These are phyloP conservation scores for Zygnema circumcarinatum DNA, from an alignment of 139 green algal genomes.

Conservation along the genomic window DNA sequence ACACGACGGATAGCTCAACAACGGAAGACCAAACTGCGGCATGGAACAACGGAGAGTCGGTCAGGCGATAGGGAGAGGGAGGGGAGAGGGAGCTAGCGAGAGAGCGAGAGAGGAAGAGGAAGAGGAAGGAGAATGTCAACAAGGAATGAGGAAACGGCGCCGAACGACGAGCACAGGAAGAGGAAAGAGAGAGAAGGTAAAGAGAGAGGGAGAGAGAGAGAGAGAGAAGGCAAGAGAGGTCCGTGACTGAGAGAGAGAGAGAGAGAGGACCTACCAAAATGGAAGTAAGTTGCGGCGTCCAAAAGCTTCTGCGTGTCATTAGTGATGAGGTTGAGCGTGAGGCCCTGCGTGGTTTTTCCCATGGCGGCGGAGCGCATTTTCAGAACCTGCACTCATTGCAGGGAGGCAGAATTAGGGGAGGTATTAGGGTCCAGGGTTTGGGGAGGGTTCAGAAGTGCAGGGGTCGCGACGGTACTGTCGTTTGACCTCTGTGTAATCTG, in stretches of 20 bases:
- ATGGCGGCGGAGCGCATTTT: constrained; percentile 34
- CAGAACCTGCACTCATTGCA: constrained; percentile 34
- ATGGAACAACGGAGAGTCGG: not conserved
- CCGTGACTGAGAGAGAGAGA: not conserved
- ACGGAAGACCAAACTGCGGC: constrained; percentile 35
- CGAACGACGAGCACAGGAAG: not conserved
- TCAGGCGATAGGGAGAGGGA: not conserved
- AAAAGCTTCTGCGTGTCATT: constrained; percentile 57
- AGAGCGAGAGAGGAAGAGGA: not conserved
- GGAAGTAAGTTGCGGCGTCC: constrained; percentile 38
- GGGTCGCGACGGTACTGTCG: no score
- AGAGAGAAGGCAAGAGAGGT: not conserved
- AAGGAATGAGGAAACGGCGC: no score
- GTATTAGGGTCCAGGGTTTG: not conserved
- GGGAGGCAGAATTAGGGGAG: not conserved
- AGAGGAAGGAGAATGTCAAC: not conserved
- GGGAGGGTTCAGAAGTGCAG: not conserved
- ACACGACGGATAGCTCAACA: constrained; percentile 44
- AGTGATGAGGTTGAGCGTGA: constrained; percentile 52
- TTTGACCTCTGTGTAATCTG: no score
- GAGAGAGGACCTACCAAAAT: constrained; percentile 35
- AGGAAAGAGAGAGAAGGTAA: not conserved
- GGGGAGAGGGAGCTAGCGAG: no score
- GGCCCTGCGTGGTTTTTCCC: constrained; percentile 6
- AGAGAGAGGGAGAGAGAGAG: not conserved